A percentile compares a stretch with the other conserved stretches of the same genome.
Conservation (phyloP, 192 early-diverging fungal species). For the Coemansia sp. region DNA sequence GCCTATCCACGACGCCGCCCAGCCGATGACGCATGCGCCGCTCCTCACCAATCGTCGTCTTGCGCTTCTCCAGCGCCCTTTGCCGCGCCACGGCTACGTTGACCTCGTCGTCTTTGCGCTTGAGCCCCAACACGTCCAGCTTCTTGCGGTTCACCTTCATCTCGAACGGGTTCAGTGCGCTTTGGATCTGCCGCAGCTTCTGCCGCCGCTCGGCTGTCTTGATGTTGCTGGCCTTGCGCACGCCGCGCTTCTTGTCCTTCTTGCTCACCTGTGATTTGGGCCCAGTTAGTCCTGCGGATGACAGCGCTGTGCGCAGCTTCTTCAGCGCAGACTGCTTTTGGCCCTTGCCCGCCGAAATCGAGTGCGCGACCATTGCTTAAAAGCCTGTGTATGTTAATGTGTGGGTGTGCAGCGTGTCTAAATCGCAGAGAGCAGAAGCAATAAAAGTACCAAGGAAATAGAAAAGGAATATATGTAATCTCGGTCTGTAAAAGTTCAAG, state of each 20-base stretch:
- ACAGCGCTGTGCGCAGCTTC: constrained; percentile 74
- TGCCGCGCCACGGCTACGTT: constrained; percentile 79
- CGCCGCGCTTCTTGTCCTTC: constrained; percentile 67
- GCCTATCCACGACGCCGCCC: constrained; percentile 82
- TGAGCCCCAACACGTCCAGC: constrained; percentile 80
- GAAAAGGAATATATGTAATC: background rate
- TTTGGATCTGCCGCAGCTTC: constrained; percentile 44
- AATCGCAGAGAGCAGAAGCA: background rate
- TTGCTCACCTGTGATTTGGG: constrained; percentile 59
- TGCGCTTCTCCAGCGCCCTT: constrained; percentile 81
- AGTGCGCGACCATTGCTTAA: background rate
- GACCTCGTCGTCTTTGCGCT: constrained; percentile 77
- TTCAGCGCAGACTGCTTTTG: constrained; percentile 73
- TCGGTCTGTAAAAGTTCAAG: background rate
- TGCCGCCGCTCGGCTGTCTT: constrained; percentile 33
- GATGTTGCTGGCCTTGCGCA: constrained; percentile 43
- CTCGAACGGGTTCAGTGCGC: constrained; percentile 85
- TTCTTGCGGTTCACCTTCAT: constrained; percentile 76
- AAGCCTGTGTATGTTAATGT: background rate
- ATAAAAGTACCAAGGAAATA: too few relatives aligned
- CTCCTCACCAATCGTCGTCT: constrained; percentile 80
- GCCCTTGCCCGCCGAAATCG: background rate
- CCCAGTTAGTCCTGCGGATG: constrained; percentile 74
- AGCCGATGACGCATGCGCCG: constrained; percentile 64
- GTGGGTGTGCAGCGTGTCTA: background rate